phyloP scores from a whole-genome alignment of 371 early-diverging fungal species.

The Syncephalis plumigaleata region DNA sequence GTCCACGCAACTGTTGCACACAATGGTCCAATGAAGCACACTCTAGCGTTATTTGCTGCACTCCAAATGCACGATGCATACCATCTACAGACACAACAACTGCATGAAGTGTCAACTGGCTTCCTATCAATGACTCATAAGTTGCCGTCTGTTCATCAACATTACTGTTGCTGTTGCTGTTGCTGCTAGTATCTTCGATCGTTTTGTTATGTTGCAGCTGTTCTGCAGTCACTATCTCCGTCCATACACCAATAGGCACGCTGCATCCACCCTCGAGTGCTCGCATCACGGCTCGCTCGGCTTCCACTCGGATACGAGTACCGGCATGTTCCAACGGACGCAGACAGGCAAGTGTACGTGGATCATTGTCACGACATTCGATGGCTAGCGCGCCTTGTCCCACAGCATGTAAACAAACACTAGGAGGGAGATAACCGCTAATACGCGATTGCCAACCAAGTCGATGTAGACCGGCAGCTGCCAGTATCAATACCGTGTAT shows the following conservation, averaged over 20 bases:
- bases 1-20: conserved; percentile 11
- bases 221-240: conserved; percentile 9
- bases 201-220: conserved; percentile 8
- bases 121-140: conserved; percentile 8
- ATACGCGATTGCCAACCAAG: conserved; percentile 50
- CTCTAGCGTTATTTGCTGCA: conserved; percentile 15
- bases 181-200: conserved; percentile 2
- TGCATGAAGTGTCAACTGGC: conserved; percentile 28
- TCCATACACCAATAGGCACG: conserved; percentile 86
- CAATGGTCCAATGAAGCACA: conserved; percentile 20
- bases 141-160: conserved; percentile 4
- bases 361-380: conserved; percentile 64
- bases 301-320: conserved; percentile 48
- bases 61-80: conserved; percentile 5
- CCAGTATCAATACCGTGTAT: conserved; percentile 70
- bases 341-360: conserved; percentile 21
- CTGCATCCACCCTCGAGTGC: conserved; percentile 89
- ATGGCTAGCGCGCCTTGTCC: conserved; percentile 89
- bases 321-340: conserved; percentile 37
- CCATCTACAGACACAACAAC: conserved; percentile 58
- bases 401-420: conserved; percentile 70
- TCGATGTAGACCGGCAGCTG: conserved; percentile 75
- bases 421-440: conserved; percentile 39
- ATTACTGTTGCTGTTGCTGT: no score
- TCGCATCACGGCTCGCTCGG: conserved; percentile 85